These are phyloP conservation scores for Kondoa malvinella DNA, from an alignment of 768 basidiomycete species.

Conservation along the genomic window DNA sequence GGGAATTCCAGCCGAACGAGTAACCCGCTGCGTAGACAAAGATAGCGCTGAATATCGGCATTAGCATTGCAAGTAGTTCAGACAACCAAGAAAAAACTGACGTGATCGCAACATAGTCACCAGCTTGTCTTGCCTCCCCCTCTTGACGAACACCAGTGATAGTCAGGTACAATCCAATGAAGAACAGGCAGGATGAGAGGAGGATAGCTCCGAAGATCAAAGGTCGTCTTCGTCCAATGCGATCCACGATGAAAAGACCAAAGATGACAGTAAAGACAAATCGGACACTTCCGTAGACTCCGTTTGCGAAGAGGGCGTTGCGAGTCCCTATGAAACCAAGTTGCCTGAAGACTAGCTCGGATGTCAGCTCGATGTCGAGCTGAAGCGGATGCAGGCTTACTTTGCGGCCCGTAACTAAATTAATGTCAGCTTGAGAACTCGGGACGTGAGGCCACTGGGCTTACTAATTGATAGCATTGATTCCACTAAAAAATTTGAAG, in stretches of 20 bases:
- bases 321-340: constrained; percentile 26
- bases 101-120: constrained; percentile 14
- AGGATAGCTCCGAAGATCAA: constrained; percentile 1
- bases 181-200: constrained; percentile 7
- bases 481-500: constrained; percentile 18
- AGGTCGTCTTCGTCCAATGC: constrained; percentile 22
- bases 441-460: background rate
- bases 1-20: constrained; percentile 13
- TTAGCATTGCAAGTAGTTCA: background rate
- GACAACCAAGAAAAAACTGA: background rate
- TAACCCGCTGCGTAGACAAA: constrained; percentile 14
- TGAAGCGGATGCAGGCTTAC: too few relatives aligned
- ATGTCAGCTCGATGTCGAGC: too few relatives aligned
- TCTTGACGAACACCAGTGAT: constrained; percentile 9
- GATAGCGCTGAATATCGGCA: constrained; percentile 4
- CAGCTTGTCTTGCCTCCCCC: constrained; percentile 6
- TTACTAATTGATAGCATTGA: constrained; percentile 12
- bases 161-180: constrained; percentile 10
- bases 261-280: constrained; percentile 23
- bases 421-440: constrained; percentile 17
- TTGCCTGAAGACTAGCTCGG: constrained; percentile 27
- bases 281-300: constrained; percentile 27
- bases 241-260: constrained; percentile 24
- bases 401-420: constrained; percentile 27
- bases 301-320: constrained; percentile 24